phyloP scores from a whole-genome alignment of 2,329 filamentous ascomycete genomes.

The Boeremia lycopersici region DNA sequence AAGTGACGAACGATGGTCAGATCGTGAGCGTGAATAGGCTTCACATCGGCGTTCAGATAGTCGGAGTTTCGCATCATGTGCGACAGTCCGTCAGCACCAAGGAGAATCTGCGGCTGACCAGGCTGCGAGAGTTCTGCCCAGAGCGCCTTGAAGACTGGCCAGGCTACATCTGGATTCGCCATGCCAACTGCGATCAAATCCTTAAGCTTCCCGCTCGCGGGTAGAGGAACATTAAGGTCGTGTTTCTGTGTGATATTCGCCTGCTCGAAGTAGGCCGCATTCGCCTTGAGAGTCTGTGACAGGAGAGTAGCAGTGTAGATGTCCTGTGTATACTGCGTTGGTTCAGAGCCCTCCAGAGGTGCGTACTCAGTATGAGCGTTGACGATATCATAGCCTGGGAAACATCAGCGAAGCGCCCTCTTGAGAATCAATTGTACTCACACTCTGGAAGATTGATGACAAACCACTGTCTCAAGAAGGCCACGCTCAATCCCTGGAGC shows the following conservation, averaged over 20 bases:
- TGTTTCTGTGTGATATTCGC: constrained; percentile 60
- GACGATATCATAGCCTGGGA: constrained; percentile 76
- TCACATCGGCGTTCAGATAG: constrained; percentile 74
- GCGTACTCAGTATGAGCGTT: constrained; percentile 82
- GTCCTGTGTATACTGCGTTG: constrained; percentile 74
- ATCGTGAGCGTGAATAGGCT: constrained; percentile 84
- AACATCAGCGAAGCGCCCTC: constrained; percentile 20
- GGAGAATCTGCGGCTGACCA: constrained; percentile 68
- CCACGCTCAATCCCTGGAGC: constrained; percentile 82
- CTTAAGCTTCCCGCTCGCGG: constrained; percentile 65
- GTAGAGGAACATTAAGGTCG: constrained; percentile 64
- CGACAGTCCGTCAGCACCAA: constrained; percentile 77
- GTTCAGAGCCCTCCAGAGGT: constrained; percentile 63
- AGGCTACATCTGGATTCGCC: constrained; percentile 77
- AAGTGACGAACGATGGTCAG: constrained; percentile 78
- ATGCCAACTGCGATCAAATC: constrained; percentile 72
- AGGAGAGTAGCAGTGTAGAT: constrained; percentile 78
- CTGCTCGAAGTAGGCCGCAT: constrained; percentile 65
- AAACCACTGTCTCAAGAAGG: constrained; percentile 82
- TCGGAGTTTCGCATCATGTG: constrained; percentile 80
- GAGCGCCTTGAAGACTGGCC: constrained; percentile 79
- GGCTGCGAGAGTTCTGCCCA: constrained; percentile 76
- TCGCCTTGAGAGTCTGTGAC: constrained; percentile 73
- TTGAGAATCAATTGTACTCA: constrained; percentile 50
- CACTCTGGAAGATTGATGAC: constrained; percentile 90